Evolutionary conservation across 2,329 filamentous ascomycete species (phyloP).

Genomic region (Pyrenochaeta sp.): DNA sequence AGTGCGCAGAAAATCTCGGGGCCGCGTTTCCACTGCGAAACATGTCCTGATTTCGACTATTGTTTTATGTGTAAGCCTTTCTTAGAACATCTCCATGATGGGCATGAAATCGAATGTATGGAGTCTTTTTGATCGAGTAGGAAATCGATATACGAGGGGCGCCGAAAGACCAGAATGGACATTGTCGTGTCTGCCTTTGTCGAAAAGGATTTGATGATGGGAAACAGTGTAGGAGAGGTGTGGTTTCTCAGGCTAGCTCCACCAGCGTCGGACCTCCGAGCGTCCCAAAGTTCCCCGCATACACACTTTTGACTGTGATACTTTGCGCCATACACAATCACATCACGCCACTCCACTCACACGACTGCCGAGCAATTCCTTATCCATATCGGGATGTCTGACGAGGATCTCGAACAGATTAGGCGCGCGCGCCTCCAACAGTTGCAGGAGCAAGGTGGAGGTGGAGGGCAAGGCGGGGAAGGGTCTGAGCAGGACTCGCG

Average conservation of each 20-base stretch:
- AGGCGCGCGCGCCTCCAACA: constrained; percentile 91
- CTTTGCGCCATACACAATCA: not conserved
- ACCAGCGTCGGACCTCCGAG: constrained; percentile 1
- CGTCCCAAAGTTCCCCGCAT: not conserved
- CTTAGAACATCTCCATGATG: constrained; percentile 8
- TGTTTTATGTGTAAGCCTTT: constrained; percentile 19
- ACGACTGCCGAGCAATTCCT: not conserved
- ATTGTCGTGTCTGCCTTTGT: too few relatives aligned
- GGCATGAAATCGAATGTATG: constrained; percentile 10
- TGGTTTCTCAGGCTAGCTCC: not conserved
- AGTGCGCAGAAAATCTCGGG: constrained; percentile 8
- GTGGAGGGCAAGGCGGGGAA: constrained; percentile 62
- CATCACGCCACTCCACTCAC: not conserved
- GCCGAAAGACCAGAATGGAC: too few relatives aligned
- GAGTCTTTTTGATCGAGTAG: too few relatives aligned
- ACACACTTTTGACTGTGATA: not conserved
- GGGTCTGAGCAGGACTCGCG: constrained; percentile 68
- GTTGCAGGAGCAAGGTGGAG: constrained; percentile 76
- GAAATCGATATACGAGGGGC: too few relatives aligned
- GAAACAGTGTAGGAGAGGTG: not conserved
- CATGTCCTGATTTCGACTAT: constrained; percentile 10
- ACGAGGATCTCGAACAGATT: constrained; percentile 80
- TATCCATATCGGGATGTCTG: constrained; percentile 60
- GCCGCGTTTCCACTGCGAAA: constrained; percentile 12
- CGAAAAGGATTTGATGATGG: too few relatives aligned